Evolutionary conservation across 176 grass and related monocot genomes (phyloP).

Genomic region (Cenchrus purpureus): DNA sequence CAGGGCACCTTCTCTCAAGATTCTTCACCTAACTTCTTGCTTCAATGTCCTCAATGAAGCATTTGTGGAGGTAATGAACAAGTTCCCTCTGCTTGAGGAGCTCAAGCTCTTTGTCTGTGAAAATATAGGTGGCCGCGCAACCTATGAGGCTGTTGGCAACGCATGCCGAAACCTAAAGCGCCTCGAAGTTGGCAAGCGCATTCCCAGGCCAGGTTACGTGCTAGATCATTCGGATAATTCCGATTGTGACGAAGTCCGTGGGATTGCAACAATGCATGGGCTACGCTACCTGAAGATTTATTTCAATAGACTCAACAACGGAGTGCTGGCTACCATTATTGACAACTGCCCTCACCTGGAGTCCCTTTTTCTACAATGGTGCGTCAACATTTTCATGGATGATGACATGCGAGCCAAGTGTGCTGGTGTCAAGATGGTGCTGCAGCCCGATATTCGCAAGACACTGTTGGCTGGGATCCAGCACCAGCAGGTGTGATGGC

Average conservation of each 20-base stretch:
- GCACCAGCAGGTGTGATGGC: no score
- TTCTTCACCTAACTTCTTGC: not conserved
- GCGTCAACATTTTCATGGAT: not conserved
- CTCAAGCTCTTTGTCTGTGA: not conserved
- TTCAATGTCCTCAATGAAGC: not conserved
- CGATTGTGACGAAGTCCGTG: not conserved
- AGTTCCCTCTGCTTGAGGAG: not conserved
- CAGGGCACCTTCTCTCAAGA: not conserved
- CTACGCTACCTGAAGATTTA: not conserved
- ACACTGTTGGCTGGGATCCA: no score
- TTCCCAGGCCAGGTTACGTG: not conserved
- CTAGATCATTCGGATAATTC: not conserved
- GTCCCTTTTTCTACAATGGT: constrained; percentile 15
- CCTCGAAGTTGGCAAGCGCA: not conserved
- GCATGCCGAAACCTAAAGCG: not conserved
- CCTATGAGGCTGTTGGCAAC: not conserved
- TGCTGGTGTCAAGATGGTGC: no score
- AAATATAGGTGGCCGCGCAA: not conserved
- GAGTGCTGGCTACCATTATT: constrained; percentile 24
- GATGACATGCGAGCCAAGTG: not conserved
- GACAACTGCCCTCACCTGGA: constrained; percentile 20
- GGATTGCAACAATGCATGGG: not conserved
- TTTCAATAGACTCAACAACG: not conserved
- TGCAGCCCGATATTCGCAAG: no score
- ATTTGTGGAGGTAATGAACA: not conserved